Evolutionary conservation across 768 basidiomycete genomes (phyloP).

Genomic region (Mycena indigotica): DNA sequence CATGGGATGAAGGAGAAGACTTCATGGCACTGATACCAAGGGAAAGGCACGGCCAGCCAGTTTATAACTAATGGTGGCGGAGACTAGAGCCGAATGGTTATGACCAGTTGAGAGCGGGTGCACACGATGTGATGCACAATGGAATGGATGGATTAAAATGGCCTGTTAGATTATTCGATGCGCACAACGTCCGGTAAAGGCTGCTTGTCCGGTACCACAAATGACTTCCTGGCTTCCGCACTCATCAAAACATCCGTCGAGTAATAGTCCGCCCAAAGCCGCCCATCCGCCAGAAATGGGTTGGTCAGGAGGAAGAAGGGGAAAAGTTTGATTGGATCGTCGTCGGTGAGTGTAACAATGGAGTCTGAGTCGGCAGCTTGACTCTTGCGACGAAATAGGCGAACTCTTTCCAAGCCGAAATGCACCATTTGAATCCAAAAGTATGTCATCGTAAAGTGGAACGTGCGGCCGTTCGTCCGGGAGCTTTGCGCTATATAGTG

Average conservation of each 20-base stretch:
- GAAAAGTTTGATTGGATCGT: constrained; percentile 3
- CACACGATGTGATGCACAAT: no score
- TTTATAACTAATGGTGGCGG: no score
- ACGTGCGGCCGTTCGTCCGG: constrained; percentile 39
- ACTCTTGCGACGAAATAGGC: no score
- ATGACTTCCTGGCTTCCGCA: background rate
- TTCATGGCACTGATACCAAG: no score
- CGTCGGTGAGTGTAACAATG: no score
- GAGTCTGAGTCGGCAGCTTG: no score
- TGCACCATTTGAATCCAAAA: constrained; percentile 55
- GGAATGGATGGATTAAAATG: no score
- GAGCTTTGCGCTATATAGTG: constrained; percentile 40
- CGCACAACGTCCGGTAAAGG: background rate
- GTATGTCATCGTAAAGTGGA: constrained; percentile 52
- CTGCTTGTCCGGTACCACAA: background rate
- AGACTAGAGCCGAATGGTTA: no score
- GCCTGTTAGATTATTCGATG: background rate
- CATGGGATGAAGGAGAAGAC: no score
- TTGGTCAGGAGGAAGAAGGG: constrained; percentile 7
- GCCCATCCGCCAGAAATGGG: background rate
- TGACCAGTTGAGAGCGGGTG: no score
- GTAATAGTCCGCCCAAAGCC: constrained; percentile 2
- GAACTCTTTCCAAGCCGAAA: constrained; percentile 42
- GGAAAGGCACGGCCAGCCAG: no score
- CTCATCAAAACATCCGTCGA: constrained; percentile 1